phyloP scores from a whole-genome alignment of 1,139 yeast species.

The Yamadazyma atmosphaerica region DNA sequence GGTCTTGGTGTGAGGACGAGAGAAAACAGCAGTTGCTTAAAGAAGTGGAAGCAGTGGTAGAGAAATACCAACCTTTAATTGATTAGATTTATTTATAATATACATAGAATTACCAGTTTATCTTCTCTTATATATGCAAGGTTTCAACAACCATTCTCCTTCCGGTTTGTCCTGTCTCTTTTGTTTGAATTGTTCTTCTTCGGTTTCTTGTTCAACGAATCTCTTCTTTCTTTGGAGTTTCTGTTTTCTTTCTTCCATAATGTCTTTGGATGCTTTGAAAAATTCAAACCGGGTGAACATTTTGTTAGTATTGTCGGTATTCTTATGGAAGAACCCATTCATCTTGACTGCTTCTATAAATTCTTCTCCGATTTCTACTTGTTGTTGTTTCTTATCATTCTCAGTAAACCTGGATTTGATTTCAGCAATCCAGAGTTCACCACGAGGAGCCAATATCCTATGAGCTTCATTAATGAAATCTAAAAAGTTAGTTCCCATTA shows the following conservation, averaged over 20 bases:
- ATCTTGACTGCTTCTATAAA: constrained; percentile 77
- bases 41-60: constrained; percentile 46
- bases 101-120: constrained; percentile 23
- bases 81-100: not conserved
- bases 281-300: constrained; percentile 96
- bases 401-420: constrained; percentile 89
- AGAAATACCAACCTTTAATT: constrained; percentile 32
- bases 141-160: constrained; percentile 88
- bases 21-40: constrained; percentile 49
- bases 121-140: constrained; percentile 93
- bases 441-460: constrained; percentile 82
- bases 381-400: constrained; percentile 24
- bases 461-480: constrained; percentile 91
- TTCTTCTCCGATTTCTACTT: constrained; percentile 58
- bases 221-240: constrained; percentile 64
- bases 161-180: constrained; percentile 64
- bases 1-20: constrained; percentile 62
- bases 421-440: constrained; percentile 97
- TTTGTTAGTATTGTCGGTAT: constrained; percentile 82
- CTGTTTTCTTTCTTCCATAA: constrained; percentile 63
- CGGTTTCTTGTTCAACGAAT: constrained; percentile 70
- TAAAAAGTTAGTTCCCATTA: constrained; percentile 95
- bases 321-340: constrained; percentile 83
- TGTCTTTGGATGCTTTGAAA: constrained; percentile 78
- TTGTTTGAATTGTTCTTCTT: constrained; percentile 55